phyloP scores from a whole-genome alignment of 129 eudicot species.

The Sambucus nigra region DNA sequence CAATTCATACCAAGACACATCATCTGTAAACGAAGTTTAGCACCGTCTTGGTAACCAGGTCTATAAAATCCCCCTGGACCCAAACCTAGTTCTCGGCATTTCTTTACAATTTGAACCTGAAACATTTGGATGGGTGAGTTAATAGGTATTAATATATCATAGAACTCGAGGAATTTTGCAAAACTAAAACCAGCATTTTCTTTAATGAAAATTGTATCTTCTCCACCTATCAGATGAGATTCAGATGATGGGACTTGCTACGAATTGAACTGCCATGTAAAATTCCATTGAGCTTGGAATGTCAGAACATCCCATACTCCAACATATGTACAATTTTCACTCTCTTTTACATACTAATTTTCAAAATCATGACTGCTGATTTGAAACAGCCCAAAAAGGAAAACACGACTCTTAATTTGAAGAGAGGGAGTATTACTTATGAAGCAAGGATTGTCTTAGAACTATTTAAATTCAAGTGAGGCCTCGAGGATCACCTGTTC shows the following conservation, averaged over 20 bases:
- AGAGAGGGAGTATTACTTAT: too few relatives aligned
- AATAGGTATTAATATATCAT: not conserved
- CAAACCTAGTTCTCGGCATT: slow-evolving; percentile 37
- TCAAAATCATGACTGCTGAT: too few relatives aligned
- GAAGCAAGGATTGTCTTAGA: not conserved
- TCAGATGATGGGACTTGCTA: too few relatives aligned
- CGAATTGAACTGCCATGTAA: too few relatives aligned
- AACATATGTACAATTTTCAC: too few relatives aligned
- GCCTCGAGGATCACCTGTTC: slow-evolving; percentile 37
- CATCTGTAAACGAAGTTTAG: slow-evolving; percentile 40
- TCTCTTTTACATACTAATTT: too few relatives aligned
- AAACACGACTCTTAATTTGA: too few relatives aligned
- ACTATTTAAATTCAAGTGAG: not conserved
- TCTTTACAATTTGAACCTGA: slow-evolving; percentile 29
- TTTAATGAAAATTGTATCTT: not conserved
- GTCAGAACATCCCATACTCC: too few relatives aligned
- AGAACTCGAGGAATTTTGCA: not conserved
- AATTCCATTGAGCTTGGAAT: too few relatives aligned
- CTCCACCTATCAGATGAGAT: not conserved
- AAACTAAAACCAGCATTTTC: not conserved
- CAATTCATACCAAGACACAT: slow-evolving; percentile 53
- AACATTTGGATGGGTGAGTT: not conserved
- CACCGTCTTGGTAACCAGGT: slow-evolving; percentile 35
- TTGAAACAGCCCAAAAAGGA: too few relatives aligned
- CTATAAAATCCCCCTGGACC: slow-evolving; percentile 48